Evolutionary conservation across 495 filamentous ascomycete species (phyloP), one percentile per base, ranked within the genome.

Genomic region (Neurospora terricola): DNA sequence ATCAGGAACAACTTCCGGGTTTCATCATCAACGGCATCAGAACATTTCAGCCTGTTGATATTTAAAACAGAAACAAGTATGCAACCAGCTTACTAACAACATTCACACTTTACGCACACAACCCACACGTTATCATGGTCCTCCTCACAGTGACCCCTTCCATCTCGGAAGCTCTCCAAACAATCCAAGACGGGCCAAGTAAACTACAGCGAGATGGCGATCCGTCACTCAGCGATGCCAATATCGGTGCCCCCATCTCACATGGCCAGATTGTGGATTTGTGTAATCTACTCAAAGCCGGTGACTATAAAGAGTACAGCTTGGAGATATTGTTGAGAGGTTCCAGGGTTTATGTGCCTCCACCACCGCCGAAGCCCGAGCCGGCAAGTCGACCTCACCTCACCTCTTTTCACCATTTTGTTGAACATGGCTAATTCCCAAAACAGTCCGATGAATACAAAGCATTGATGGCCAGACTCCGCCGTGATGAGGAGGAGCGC

Each of bases 381-480:
- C 92, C 92, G 5, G 94, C 96, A 83, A 75, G 88, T 79, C 36
- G 12, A 12, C 70, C 4, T 14, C 14, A 16, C 40, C 6, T 27
- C 3, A 6, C 27, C 27, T 30, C 27, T 30, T 30, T 30, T 30
- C 27, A 30, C 27, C 27, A 30, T 30, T 30, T 30, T 30, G 27
- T 30, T 1, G 27, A 30, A 27, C 48, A 27, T 30, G 14, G 72
- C 76, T 75, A 27, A 79, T 77, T 79, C 73, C 79, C 72, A 70
- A 48, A 66, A 2, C 73, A 98, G 93, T 91, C 88, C 12, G 83
- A 91, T 9, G 93, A 96, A 85, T 98, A 96, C 83, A 93, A 94
- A 81, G 92, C 90, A 9, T 82, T 96, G 4, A 99, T 98, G 95
- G 87, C 89, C 3, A 88, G 91, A 21, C 90, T 99, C 30, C 92